Evolutionary conservation across 176 grass and related monocot species (phyloP), one percentile per base, ranked within the genome.

Genomic region (Bolboschoenus planiculmis): DNA sequence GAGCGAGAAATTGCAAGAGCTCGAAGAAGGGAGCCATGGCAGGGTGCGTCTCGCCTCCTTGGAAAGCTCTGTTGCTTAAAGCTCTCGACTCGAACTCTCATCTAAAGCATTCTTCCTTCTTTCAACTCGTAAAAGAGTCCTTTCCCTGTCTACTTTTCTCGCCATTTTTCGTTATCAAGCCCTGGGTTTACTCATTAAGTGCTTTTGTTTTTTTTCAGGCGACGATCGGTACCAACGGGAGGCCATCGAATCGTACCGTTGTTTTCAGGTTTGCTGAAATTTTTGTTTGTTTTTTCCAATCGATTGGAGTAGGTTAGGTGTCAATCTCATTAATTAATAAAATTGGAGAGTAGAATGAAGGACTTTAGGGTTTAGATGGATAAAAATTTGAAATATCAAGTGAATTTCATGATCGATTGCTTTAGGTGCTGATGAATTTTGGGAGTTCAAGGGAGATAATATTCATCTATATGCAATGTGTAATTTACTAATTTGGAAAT

Each of bases 181-280:
- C 59, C 58, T 57, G 24, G 1, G 37, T 62, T 81, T 43, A 35
- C 13, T 1, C 43, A 80, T 59, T 67, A 15, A 68, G 13, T 43
- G 15, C 3, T 11, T 50, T 54, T n/a, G 23, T 68, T 46, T 18
- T 58, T 67, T 85, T 62, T 30, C 85, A 94, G 92, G 95, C 94
- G 31, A 97, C 90, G 44, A 58, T 94, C 66, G 78, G 88, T 37
- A 29, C 56, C 10, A 82, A 83, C 51, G 88, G 94, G 7, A 89
- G 83, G 46, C 95, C 92, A 18, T 87, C 95, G 3, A 94, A 97
- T 78, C 92, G 95, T 39, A 97, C 95, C 31, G 92, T 97, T 51
- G 95, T 97, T 30, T 94, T 94, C 87, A 94, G 94, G 92, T 97
- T 13, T 16, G 37, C 18, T 56, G 37, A 24, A 51, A 59, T 59